Percentiles rank a stretch among this genome's conserved stretches.
These are phyloP conservation scores for Fusarium verrucosum DNA, from an alignment of 2,329 filamentous ascomycete species.

Conservation along the genomic window DNA sequence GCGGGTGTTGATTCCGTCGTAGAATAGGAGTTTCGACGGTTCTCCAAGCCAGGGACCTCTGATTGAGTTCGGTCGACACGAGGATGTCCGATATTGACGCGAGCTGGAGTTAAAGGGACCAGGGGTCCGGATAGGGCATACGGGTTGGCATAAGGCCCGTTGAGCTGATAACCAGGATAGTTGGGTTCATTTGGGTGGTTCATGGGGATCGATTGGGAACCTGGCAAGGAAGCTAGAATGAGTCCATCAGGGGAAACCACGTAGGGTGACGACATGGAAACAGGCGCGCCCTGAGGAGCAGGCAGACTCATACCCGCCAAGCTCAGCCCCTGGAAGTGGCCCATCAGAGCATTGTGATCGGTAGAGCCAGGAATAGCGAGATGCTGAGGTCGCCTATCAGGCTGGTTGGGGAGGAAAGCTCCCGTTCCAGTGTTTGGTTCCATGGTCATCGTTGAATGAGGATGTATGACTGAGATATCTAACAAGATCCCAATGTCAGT, in stretches of 20 bases:
- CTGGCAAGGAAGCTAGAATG: slow-evolving; percentile 50
- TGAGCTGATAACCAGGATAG: slow-evolving; percentile 48
- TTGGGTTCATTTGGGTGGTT: slow-evolving; percentile 48
- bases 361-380: slow-evolving; percentile 44
- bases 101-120: slow-evolving; percentile 64
- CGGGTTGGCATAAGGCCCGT: slow-evolving; percentile 49
- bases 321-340: slow-evolving; percentile 52
- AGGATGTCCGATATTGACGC: slow-evolving; percentile 55
- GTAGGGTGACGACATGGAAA: slow-evolving; percentile 50
- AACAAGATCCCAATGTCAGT: background rate
- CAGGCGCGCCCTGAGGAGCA: slow-evolving; percentile 43
- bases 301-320: slow-evolving; percentile 50
- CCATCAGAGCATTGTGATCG: slow-evolving; percentile 48
- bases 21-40: slow-evolving; percentile 73
- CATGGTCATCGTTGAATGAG: slow-evolving; percentile 48
- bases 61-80: slow-evolving; percentile 59
- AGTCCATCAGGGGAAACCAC: slow-evolving; percentile 53
- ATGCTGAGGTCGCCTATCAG: slow-evolving; percentile 46
- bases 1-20: slow-evolving; percentile 73
- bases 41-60: slow-evolving; percentile 70
- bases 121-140: slow-evolving; percentile 52
- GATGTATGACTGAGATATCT: slow-evolving; percentile 49
- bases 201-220: slow-evolving; percentile 50
- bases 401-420: slow-evolving; percentile 47
- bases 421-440: slow-evolving; percentile 48